Evolutionary conservation across 2,329 filamentous ascomycete genomes (phyloP).

Genomic region (Dothideomycetidae sp.): DNA sequence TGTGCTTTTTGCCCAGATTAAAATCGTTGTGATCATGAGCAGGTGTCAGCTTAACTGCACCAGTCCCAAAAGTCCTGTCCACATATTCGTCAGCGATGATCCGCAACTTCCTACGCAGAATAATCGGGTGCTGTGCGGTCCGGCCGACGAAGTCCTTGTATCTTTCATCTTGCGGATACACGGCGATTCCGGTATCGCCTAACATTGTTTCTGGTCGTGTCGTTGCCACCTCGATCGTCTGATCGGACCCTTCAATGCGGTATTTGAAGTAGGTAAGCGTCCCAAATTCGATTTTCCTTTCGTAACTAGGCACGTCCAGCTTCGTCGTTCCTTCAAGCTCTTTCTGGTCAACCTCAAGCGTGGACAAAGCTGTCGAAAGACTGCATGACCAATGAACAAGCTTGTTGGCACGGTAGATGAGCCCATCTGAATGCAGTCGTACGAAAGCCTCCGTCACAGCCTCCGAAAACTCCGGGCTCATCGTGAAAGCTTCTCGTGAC

Average conservation of each 20-base stretch:
- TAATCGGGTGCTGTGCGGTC: slow-evolving; percentile 73
- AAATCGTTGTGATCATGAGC: slow-evolving; percentile 96
- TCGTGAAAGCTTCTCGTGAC: slow-evolving; percentile 86
- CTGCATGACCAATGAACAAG: slow-evolving; percentile 92
- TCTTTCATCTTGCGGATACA: slow-evolving; percentile 72
- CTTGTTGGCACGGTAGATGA: slow-evolving; percentile 83
- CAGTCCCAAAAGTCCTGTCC: slow-evolving; percentile 85
- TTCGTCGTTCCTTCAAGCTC: slow-evolving; percentile 75
- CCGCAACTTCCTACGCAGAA: slow-evolving; percentile 61
- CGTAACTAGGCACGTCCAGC: slow-evolving; percentile 85
- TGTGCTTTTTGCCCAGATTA: slow-evolving; percentile 40
- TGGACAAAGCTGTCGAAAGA: slow-evolving; percentile 82
- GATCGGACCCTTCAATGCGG: slow-evolving; percentile 63
- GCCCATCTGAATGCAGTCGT: slow-evolving; percentile 76
- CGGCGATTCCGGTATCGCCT: slow-evolving; percentile 84
- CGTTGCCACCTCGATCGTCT: slow-evolving; percentile 81
- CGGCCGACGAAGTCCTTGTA: slow-evolving; percentile 84
- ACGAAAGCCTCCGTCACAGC: slow-evolving; percentile 84
- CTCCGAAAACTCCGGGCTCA: slow-evolving; percentile 71
- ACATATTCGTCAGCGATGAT: slow-evolving; percentile 85
- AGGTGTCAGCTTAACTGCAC: slow-evolving; percentile 91
- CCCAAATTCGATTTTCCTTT: slow-evolving; percentile 93
- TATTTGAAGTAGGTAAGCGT: slow-evolving; percentile 83
- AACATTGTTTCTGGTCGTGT: slow-evolving; percentile 92
- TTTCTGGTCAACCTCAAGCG: slow-evolving; percentile 84